Base-by-base conservation (phyloP, 2,329 filamentous ascomycete species). In the Sporothrix mexicana region DNA sequence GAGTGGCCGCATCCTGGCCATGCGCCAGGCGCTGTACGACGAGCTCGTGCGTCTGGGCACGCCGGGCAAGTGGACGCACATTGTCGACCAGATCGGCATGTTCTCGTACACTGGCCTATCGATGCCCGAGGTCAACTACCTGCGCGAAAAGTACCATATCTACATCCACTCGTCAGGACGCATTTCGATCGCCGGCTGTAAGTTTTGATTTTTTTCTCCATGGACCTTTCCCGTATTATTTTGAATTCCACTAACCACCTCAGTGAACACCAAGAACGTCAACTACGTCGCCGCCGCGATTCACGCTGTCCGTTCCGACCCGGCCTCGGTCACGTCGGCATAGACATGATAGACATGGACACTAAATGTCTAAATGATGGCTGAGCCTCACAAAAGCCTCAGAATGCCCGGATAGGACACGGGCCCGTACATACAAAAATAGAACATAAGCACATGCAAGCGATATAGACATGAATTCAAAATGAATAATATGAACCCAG, bases 21-120 rank as follows among this genome's bases (percentile, higher is more conserved):
- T 99, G 96, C 91, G 96, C 76, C 89, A 89, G 79, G 89, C 88
- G 3, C 85, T 99, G 77, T 89, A 93, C 68, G 83, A 85, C 72
- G 93, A 95, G 82, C 89, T 99, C 10, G 95, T 98, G 84, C 89
- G 91, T 79, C 88, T 95, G 74, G 90, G 89, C 43, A 98, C 96
- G 0, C 95, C 95, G 0, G 95, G 95, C 47, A 92, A 88, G 17
- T 99, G 96, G 96, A 93, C 95, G 79, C 96, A 99, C 84, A 97
- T 99, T 81, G 98, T 94, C 17, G 93, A 97, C 78, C 96, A 99
- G 87, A 99, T 99, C 80, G 96, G 96, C 84, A 99, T 99, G 96
- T 99, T 99, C 85, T 95, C 92, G 82, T 99, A 97, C 82, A 97
- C 93, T 0, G 93, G 93, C 13, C 83, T 97, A 80, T 88, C 82